Conservation (phyloP, 2,329 filamentous ascomycete genomes). For the Ilyonectria destructans region DNA sequence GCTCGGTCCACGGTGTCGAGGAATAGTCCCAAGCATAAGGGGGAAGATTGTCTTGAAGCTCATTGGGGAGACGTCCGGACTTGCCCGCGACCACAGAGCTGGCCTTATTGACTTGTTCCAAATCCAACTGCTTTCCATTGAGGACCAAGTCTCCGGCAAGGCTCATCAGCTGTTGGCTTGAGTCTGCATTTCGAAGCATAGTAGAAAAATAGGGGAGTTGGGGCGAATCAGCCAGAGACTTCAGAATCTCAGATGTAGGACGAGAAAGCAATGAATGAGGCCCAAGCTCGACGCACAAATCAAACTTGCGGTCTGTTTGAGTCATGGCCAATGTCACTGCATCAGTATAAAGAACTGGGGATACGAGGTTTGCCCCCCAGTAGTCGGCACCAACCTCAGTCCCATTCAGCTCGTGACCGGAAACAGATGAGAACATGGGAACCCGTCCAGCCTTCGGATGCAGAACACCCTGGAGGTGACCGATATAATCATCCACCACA, state of each 20-base stretch:
- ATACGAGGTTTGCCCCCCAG: constrained; percentile 45
- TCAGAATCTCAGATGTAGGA: constrained; percentile 43
- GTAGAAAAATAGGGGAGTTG: constrained; percentile 42
- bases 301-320: constrained; percentile 35
- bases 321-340: constrained; percentile 42
- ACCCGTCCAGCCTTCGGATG: constrained; percentile 36
- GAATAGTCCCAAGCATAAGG: constrained; percentile 47
- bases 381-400: constrained; percentile 43
- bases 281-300: constrained; percentile 40
- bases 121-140: constrained; percentile 38
- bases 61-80: constrained; percentile 38
- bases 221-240: constrained; percentile 31
- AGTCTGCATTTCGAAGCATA: constrained; percentile 43
- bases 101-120: constrained; percentile 39
- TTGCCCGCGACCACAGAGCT: constrained; percentile 29
- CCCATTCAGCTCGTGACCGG: constrained; percentile 36
- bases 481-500: constrained; percentile 40
- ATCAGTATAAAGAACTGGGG: constrained; percentile 45
- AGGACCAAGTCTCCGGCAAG: constrained; percentile 44
- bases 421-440: constrained; percentile 45
- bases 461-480: constrained; percentile 33
- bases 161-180: constrained; percentile 40
- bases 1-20: constrained; percentile 44
- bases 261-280: constrained; percentile 43
- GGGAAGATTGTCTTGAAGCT: constrained; percentile 43